Conservation (phyloP, 176 grass and related monocot genomes). For the Urochloa ruziziensis region DNA sequence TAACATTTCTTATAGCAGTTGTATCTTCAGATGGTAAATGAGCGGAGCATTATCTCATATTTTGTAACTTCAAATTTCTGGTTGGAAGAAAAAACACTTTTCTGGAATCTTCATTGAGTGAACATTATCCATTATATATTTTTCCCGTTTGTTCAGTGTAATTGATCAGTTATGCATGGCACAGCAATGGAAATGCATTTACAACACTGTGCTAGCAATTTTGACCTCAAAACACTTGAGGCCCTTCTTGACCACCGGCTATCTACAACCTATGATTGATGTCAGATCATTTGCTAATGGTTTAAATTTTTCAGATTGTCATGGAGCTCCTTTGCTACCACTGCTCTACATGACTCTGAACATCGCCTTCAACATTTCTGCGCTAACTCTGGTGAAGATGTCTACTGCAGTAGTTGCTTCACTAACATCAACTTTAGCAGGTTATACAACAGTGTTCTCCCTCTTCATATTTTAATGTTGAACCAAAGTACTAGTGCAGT, state of each 20-base stretch:
- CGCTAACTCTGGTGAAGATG: conserved; percentile 90
- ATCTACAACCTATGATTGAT: neutral
- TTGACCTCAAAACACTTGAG: neutral
- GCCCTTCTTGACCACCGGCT: neutral
- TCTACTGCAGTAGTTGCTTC: conserved; percentile 89
- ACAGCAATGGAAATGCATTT: neutral
- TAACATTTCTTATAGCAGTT: conserved; percentile 14
- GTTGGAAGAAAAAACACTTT: neutral
- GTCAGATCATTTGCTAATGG: conserved; percentile 5
- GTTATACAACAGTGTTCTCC: conserved; percentile 28
- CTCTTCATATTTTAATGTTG: conserved; percentile 6
- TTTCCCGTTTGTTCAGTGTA: neutral
- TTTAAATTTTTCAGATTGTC: conserved; percentile 66
- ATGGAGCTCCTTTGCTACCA: conserved; percentile 77
- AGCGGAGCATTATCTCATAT: conserved; percentile 1
- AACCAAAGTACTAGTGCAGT: neutral
- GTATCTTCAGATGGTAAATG: conserved; percentile 20
- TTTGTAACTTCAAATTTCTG: conserved; percentile 22
- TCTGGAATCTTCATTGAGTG: neutral
- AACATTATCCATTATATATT: neutral
- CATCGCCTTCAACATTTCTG: conserved; percentile 92
- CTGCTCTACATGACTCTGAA: conserved; percentile 77
- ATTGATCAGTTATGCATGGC: conserved; percentile 11
- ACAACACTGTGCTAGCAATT: neutral
- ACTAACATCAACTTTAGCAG: conserved; percentile 78